Evolutionary conservation across 78 protist species (phyloP), one percentile per base, ranked within the genome.

Genomic region (Andalucia godoyi): DNA sequence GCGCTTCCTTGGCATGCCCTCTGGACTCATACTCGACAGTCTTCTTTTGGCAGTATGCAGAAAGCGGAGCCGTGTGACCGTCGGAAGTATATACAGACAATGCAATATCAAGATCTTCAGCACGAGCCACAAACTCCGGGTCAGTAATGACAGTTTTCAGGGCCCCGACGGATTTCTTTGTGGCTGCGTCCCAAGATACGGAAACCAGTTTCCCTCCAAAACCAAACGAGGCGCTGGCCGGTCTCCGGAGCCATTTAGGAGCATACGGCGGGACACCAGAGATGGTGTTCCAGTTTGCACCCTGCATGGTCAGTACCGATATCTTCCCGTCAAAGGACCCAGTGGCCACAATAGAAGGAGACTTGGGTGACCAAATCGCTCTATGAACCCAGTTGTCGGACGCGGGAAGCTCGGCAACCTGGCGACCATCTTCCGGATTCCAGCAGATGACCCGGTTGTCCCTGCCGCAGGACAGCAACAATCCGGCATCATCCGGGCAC

Each of bases 381-480:
- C 88, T 93, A 49, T 82, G 83, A 39, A 64, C 72, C 96, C 96
- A 91, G 37, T 76, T 72, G 39, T 9, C 36, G 13, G 27, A 0
- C 12, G 58, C 23, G 7, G 79, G 75, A 15, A 79, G 49, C 33
- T 88, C 94, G 39, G 86, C 79, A 33, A 82, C 51, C 4, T 74
- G 17, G 5, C 77, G 84, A 17, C 84, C 90, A 2, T 60, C 62
- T 12, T 61, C 39, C 23, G 76, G 74, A 65, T 91, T 83, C 96
- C 96, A 91, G 68, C 87, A 80, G 21, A 91, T 25, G n/a, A 87
- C 75, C 30, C 86, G 74, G 68, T 87, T 74, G 75, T 91, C 96
- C 46, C 83, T 81, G 47, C 88, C 93, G 33, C 69, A 37, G 12
- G 86, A 68, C 33, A 91, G 53, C 29, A 91, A 75, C 27, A 91